phyloP scores from a whole-genome alignment of 1,284 basidiomycete genomes.

The Tilletia setariae region DNA sequence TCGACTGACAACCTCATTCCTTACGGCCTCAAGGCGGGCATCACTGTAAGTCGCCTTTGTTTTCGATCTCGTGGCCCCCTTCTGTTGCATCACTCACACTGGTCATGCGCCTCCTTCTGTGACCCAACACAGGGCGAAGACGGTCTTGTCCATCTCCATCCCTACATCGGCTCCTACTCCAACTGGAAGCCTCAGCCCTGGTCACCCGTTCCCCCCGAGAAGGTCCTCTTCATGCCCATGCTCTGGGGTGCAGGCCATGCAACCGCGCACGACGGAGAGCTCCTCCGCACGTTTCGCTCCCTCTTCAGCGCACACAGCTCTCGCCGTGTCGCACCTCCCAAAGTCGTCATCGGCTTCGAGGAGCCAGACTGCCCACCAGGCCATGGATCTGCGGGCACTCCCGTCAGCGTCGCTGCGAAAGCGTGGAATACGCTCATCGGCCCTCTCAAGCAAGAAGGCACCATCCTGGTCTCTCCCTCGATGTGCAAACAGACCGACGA shows the following conservation, averaged over 20 bases:
- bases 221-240: conserved; percentile 1
- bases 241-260: background rate
- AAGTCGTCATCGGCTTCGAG: conserved; percentile 33
- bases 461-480: conserved; percentile 16
- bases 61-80: too few species aligned
- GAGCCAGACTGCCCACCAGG: conserved; percentile 20
- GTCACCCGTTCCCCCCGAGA: background rate
- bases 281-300: background rate
- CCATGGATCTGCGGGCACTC: conserved; percentile 33
- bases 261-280: conserved; percentile 1
- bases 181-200: conserved; percentile 12
- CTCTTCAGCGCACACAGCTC: background rate
- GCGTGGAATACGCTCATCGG: conserved; percentile 39
- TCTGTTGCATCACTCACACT: background rate
- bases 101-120: background rate
- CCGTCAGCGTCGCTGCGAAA: conserved; percentile 26
- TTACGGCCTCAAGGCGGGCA: conserved; percentile 11
- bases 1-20: too few species aligned
- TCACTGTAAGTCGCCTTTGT: conserved; percentile 11
- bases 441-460: conserved; percentile 31
- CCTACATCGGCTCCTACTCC: conserved; percentile 4
- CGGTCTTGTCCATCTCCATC: background rate
- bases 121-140: background rate
- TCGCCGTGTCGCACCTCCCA: background rate
- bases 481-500: conserved; percentile 19